phyloP scores from a whole-genome alignment of 768 basidiomycete species.

The Boletus pseudo-olivaceus region DNA sequence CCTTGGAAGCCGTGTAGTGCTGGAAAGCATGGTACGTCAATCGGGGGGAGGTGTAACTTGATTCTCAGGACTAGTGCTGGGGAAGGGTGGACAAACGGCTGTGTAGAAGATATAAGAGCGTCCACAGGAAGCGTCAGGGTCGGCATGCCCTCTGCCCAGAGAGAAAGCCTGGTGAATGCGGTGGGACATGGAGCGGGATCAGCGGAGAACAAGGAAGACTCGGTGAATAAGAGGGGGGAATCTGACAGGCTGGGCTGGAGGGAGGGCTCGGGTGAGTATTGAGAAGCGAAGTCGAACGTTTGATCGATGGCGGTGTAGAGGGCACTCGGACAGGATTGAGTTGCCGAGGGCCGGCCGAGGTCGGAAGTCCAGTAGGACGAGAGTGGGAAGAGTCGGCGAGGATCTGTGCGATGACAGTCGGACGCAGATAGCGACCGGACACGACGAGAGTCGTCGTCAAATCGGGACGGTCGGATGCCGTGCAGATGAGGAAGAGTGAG shows the following conservation, averaged over 20 bases:
- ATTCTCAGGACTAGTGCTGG: slow-evolving; percentile 51
- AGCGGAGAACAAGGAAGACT: slow-evolving; percentile 27
- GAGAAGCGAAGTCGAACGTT: slow-evolving; percentile 14
- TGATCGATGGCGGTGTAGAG: slow-evolving; percentile 25
- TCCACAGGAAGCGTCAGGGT: slow-evolving; percentile 59
- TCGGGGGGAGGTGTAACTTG: slow-evolving; percentile 53
- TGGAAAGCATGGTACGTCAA: slow-evolving; percentile 49
- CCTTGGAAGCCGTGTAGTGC: slow-evolving; percentile 64
- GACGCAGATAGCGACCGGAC: slow-evolving; percentile 31
- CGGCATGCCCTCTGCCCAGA: slow-evolving; percentile 70
- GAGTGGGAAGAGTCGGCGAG: slow-evolving; percentile 33
- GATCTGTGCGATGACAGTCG: slow-evolving; percentile 25
- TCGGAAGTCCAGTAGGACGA: slow-evolving; percentile 30
- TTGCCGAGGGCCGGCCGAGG: slow-evolving; percentile 22
- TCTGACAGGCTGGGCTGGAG: slow-evolving; percentile 24
- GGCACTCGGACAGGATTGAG: slow-evolving; percentile 24
- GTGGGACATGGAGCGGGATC: slow-evolving; percentile 33
- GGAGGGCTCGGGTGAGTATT: slow-evolving; percentile 24
- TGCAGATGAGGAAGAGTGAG: slow-evolving; percentile 24
- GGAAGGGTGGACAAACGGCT: slow-evolving; percentile 34
- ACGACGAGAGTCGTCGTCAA: slow-evolving; percentile 29
- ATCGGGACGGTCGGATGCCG: slow-evolving; percentile 16
- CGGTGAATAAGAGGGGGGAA: slow-evolving; percentile 27
- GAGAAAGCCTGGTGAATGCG: slow-evolving; percentile 40
- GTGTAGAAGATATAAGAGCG: slow-evolving; percentile 41